A percentile compares a stretch with the other conserved stretches of the same genome.
These are phyloP conservation scores for Cystobasidium sp. DNA, from an alignment of 1,284 basidiomycete species.

Conservation along the genomic window DNA sequence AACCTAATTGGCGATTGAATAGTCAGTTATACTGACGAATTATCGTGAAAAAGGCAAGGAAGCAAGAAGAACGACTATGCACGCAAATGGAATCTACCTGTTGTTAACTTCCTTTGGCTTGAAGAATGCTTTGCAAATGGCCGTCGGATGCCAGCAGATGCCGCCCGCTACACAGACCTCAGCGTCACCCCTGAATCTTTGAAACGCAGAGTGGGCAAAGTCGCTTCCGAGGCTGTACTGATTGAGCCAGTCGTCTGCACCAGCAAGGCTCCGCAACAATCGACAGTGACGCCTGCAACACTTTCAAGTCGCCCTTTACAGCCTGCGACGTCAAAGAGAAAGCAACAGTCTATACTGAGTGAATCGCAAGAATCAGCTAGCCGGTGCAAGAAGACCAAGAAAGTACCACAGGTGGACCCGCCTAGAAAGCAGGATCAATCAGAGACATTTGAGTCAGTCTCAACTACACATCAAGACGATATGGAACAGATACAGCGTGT, in stretches of 20 bases:
- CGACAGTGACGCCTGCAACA: too few relatives aligned
- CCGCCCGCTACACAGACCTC: slow-evolving; percentile 1
- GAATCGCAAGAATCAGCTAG: background rate
- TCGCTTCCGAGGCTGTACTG: background rate
- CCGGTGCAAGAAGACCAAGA: background rate
- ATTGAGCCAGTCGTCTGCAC: background rate
- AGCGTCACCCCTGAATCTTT: background rate
- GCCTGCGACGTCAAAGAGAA: background rate
- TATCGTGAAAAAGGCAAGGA: background rate
- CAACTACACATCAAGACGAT: slow-evolving; percentile 33
- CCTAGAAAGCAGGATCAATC: background rate
- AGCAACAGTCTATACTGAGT: background rate
- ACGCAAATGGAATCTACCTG: slow-evolving; percentile 74
- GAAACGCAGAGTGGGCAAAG: background rate
- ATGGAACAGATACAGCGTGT: slow-evolving; percentile 24
- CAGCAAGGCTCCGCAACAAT: too few relatives aligned
- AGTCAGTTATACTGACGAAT: background rate
- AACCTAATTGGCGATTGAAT: background rate
- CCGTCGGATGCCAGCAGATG: slow-evolving; percentile 56
- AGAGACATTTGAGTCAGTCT: slow-evolving; percentile 28
- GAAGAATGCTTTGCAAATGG: slow-evolving; percentile 82
- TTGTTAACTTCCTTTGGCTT: slow-evolving; percentile 86
- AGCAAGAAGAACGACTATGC: slow-evolving; percentile 73
- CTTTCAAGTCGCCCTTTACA: background rate
- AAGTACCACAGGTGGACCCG: background rate